These are phyloP conservation scores for Aspergillus ostianus DNA, from an alignment of 495 filamentous ascomycete species.

Conservation along the genomic window DNA sequence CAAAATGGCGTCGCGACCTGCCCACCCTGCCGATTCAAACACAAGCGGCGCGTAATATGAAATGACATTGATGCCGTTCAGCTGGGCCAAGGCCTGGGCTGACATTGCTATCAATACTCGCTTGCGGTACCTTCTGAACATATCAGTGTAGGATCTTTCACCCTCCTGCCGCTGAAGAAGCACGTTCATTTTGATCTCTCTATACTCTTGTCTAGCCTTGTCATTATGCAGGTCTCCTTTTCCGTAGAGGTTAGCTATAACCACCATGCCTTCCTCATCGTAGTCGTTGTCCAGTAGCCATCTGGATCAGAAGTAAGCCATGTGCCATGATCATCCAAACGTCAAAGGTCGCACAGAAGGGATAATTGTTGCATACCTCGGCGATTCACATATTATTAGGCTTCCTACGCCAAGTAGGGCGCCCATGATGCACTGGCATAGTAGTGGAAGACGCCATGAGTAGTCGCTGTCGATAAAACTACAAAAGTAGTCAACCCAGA, in stretches of 20 bases:
- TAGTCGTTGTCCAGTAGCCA: slow-evolving; percentile 98
- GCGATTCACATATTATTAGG: slow-evolving; percentile 92
- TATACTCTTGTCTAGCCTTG: slow-evolving; percentile 88
- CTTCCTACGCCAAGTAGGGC: slow-evolving; percentile 78
- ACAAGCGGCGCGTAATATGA: slow-evolving; percentile 97
- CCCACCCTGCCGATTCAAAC: slow-evolving; percentile 94
- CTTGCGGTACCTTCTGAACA: slow-evolving; percentile 90
- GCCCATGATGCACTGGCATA: slow-evolving; percentile 96
- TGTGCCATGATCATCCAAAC: slow-evolving; percentile 3
- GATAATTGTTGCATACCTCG: slow-evolving; percentile 57
- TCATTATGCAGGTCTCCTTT: slow-evolving; percentile 91
- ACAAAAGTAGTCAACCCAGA: slow-evolving; percentile 98
- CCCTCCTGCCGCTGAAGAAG: slow-evolving; percentile 90
- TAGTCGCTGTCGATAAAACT: slow-evolving; percentile 81
- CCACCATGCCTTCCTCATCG: slow-evolving; percentile 96
- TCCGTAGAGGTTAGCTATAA: slow-evolving; percentile 96
- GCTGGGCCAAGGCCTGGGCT: slow-evolving; percentile 88
- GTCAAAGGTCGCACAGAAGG: slow-evolving; percentile 2
- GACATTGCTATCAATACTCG: slow-evolving; percentile 99
- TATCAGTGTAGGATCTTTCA: slow-evolving; percentile 85
- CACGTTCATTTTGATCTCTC: slow-evolving; percentile 98
- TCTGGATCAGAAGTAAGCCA: slow-evolving; percentile 40
- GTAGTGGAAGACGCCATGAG: slow-evolving; percentile 86
- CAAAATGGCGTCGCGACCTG: slow-evolving; percentile 82
- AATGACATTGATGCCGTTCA: slow-evolving; percentile 99